Conservation (phyloP, 139 green algal genomes). For the Edaphochlamys debaryana region DNA sequence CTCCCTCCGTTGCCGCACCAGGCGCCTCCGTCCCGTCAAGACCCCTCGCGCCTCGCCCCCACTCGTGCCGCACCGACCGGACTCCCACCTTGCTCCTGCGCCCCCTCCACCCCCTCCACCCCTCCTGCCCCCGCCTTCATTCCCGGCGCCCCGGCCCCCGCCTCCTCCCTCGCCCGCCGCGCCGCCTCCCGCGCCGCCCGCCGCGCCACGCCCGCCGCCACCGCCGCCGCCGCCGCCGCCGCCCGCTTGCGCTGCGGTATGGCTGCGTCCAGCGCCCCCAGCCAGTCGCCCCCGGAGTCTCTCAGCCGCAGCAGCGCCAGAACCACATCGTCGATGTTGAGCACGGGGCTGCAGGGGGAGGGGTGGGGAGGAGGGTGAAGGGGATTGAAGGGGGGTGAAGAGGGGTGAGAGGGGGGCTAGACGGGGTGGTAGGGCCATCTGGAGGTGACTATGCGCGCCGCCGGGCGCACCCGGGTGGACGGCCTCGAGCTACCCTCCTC, state of each 20-base stretch:
- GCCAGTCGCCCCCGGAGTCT: conserved; percentile 33
- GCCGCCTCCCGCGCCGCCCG: neutral
- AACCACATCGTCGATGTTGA: conserved; percentile 51
- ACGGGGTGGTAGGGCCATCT: neutral
- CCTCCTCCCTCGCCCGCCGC: neutral
- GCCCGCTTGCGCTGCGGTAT: conserved; percentile 35
- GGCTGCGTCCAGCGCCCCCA: conserved; percentile 33
- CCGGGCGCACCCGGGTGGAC: no score
- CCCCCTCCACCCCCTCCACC: no score
- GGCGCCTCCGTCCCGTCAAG: no score
- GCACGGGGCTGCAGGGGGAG: conserved; percentile 30
- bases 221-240: neutral
- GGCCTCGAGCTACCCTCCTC: neutral
- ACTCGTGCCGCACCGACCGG: no score
- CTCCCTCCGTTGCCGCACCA: no score
- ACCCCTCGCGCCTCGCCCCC: no score
- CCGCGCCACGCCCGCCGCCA: neutral
- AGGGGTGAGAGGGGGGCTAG: neutral
- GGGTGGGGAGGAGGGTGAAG: neutral
- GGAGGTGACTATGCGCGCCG: neutral
- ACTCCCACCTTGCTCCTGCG: neutral
- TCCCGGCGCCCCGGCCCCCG: no score
- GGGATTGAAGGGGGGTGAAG: neutral
- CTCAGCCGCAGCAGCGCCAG: conserved; percentile 36
- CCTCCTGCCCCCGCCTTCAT: no score